Base-by-base conservation (phyloP, 179 eudicot genomes). In the Actinidia arguta region DNA sequence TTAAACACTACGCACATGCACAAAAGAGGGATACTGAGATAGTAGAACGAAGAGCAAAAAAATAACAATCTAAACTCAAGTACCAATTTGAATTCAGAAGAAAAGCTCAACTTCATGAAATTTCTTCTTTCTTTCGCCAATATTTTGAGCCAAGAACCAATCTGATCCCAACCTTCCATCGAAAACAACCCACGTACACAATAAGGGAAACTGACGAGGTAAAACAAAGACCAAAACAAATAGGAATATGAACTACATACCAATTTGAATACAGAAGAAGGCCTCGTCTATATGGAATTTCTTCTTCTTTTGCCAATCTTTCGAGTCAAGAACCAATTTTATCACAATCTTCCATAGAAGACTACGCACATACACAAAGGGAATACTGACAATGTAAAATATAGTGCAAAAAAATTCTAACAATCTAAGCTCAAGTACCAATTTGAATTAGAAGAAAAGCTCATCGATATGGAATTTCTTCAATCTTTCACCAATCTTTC, bases 391-490 rank as follows among this genome's bases (percentile, higher is more conserved):
- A 56, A 12, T 20, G 79, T 17, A 52, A 54, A 25, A 75, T 14
- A 31, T 17, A 63, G 54, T 27, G 14, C 0, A 55, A 5, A 64
- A 62, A 22, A 63, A 44, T n/a, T n/a, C n/a, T 11, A 39, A 4
- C 4, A 51, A 48, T 20, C 42, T 4, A 42, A 20, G 27, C 22
- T 9, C 51, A 22, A 52, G 5, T 80, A 80, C 82, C 82, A 80
- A 68, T 22, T 17, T 12, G n/a, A 55, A 36, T 80, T 47, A 52
- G 10, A 13, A 51, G 42, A 79, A 66, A 79, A 69, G 4, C 44
- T 20, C 82, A 79, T n/a, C 74, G 22, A 79, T 54, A 69, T 80
- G 36, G 52, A 69, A 25, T 68, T 36, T 66, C 73, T 31, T 78
- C 61, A 14, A 48, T 11, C 64, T 31, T 54, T 20, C 22, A 42